Evolutionary conservation across 305 asterid species (phyloP).

Genomic region (Rubia tinctorum): DNA sequence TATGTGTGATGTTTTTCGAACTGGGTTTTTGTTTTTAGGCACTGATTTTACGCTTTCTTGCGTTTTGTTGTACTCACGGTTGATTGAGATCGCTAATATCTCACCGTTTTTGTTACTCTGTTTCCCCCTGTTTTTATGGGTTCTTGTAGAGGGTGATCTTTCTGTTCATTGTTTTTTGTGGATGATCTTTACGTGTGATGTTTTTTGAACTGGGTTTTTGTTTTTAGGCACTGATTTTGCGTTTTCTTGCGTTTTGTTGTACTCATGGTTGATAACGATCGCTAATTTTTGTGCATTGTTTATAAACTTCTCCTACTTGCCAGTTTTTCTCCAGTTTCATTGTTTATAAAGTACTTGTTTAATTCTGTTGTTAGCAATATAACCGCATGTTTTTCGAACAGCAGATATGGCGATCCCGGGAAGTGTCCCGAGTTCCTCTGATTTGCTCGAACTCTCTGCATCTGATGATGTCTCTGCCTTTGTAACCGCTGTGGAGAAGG

Average conservation of each 20-base stretch:
- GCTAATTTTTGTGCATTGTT: not conserved
- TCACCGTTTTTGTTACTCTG: not conserved
- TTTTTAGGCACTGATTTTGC: not conserved
- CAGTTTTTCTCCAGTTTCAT: conserved; percentile 2
- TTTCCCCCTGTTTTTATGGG: not conserved
- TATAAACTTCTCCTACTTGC: too few species aligned
- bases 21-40: not conserved
- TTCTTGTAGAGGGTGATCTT: not conserved
- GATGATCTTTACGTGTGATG: not conserved
- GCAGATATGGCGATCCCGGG: conserved; percentile 23
- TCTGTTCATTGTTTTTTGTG: not conserved
- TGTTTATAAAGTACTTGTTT: too few species aligned
- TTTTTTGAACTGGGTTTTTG: not conserved
- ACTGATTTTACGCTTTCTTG: not conserved
- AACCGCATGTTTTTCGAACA: not conserved
- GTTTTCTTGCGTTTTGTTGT: not conserved
- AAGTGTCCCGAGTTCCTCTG: conserved; percentile 16
- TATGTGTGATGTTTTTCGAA: not conserved
- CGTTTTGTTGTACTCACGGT: not conserved
- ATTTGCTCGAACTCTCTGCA: conserved; percentile 38
- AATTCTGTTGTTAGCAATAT: too few species aligned
- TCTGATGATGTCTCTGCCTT: conserved; percentile 35
- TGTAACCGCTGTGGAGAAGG: conserved; percentile 31
- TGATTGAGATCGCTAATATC: conserved; percentile 3
- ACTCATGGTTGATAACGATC: not conserved